phyloP scores from a whole-genome alignment of 2,329 filamentous ascomycete species.

The Clarireedia hainanense region DNA sequence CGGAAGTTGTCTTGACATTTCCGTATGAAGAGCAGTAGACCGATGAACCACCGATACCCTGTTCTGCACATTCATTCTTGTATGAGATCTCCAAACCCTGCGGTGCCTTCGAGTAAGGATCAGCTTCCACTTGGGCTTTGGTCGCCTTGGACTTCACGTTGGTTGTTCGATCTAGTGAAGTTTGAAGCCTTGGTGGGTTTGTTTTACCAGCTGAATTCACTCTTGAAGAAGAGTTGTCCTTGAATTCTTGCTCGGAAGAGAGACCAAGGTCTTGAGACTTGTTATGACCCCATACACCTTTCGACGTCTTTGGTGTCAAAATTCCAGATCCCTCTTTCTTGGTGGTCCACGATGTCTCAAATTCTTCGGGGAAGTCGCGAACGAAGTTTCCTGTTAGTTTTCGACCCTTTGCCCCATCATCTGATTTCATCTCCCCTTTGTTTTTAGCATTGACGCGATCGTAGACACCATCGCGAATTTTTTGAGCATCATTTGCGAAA shows the following conservation, averaged over 20 bases:
- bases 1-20: conserved; percentile 3
- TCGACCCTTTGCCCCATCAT: neutral
- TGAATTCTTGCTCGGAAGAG: conserved; percentile 8
- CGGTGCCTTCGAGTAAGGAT: conserved; percentile 7
- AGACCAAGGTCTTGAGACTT: no score
- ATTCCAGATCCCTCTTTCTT: conserved; percentile 8
- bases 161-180: conserved; percentile 25
- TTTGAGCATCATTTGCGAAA: conserved; percentile 16
- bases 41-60: conserved; percentile 14
- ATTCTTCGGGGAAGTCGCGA: conserved; percentile 47
- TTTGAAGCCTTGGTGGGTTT: conserved; percentile 21
- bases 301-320: conserved; percentile 13
- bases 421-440: conserved; percentile 5
- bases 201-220: conserved; percentile 18
- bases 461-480: conserved; percentile 16
- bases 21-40: conserved; percentile 12
- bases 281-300: neutral
- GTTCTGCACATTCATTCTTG: conserved; percentile 7
- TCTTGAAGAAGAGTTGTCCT: conserved; percentile 8
- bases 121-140: neutral
- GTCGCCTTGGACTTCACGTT: neutral
- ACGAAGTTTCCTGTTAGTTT: conserved; percentile 40
- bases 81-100: conserved; percentile 7
- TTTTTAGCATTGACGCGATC: conserved; percentile 13
- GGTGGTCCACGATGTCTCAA: conserved; percentile 36